phyloP scores from a whole-genome alignment of 352 stramenopile species.

The Phytophthora multivora region DNA sequence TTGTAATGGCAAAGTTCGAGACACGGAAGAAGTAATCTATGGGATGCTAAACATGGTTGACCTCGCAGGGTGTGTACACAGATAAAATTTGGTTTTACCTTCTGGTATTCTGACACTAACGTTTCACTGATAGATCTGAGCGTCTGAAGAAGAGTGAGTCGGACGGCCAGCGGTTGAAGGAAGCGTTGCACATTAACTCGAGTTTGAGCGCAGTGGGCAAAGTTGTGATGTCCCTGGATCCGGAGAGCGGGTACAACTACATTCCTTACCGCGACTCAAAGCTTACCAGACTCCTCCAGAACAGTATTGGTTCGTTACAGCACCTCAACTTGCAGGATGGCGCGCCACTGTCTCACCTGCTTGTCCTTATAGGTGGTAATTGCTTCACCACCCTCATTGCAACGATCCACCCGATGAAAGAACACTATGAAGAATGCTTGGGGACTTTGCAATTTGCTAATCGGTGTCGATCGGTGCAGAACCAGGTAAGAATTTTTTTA shows the following conservation, averaged over 20 bases:
- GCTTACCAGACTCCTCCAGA: constrained; percentile 81
- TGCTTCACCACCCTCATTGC: constrained; percentile 86
- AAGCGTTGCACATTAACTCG: constrained; percentile 88
- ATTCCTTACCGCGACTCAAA: constrained; percentile 89
- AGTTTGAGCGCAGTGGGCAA: constrained; percentile 85
- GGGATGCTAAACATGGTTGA: constrained; percentile 89
- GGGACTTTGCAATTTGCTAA: constrained; percentile 93
- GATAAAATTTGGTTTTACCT: background rate
- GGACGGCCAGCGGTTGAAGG: constrained; percentile 83
- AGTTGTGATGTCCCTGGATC: constrained; percentile 87
- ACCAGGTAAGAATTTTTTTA: constrained; percentile 81
- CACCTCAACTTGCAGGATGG: background rate
- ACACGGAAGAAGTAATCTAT: constrained; percentile 82
- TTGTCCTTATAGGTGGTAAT: constrained; percentile 65
- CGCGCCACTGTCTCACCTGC: background rate
- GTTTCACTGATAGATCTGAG: constrained; percentile 50
- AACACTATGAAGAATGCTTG: constrained; percentile 92
- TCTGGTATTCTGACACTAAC: background rate
- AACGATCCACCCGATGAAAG: constrained; percentile 88
- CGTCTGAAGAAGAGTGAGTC: constrained; percentile 89
- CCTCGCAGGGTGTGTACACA: constrained; percentile 52
- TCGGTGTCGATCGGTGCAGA: constrained; percentile 89
- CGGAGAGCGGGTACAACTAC: constrained; percentile 88
- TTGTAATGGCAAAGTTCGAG: constrained; percentile 39
- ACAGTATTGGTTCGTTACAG: constrained; percentile 67